These are phyloP conservation scores for Gossypium trilobum DNA, from an alignment of 441 rosid genomes.

Conservation along the genomic window DNA sequence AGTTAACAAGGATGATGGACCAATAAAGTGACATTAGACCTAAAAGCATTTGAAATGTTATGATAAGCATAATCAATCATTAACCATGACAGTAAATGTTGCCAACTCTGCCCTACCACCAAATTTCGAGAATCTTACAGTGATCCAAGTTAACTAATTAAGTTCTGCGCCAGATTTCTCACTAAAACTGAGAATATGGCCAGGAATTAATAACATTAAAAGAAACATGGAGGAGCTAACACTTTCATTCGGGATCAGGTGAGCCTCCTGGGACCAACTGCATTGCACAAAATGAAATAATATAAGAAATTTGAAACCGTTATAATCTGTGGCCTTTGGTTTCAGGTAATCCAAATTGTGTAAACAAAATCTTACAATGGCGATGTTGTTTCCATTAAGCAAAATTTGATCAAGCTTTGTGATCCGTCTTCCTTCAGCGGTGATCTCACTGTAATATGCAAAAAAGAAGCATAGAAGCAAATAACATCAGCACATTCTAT, in stretches of 20 bases:
- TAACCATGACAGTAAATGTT: background rate
- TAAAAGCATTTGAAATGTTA: background rate
- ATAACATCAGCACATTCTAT: background rate
- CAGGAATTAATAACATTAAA: background rate
- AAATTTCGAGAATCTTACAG: background rate
- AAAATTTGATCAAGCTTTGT: constrained; percentile 95
- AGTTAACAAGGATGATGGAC: background rate
- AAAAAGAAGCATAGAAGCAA: constrained; percentile 5
- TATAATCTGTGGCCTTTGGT: background rate
- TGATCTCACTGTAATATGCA: constrained; percentile 54
- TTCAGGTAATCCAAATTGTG: background rate
- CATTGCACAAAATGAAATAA: constrained; percentile 19
- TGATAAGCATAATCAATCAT: background rate
- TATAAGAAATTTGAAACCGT: background rate
- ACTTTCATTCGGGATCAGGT: constrained; percentile 61
- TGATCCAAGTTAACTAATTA: background rate
- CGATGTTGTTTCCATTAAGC: constrained; percentile 91
- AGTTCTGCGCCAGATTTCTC: background rate
- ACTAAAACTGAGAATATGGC: background rate
- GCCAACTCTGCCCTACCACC: background rate
- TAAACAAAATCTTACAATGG: constrained; percentile 48
- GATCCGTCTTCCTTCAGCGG: constrained; percentile 80
- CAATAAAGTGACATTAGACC: background rate
- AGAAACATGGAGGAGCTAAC: background rate
- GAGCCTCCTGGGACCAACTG: constrained; percentile 89